Conservation (phyloP, 768 basidiomycete genomes). For the Leccinum rimulosum region DNA sequence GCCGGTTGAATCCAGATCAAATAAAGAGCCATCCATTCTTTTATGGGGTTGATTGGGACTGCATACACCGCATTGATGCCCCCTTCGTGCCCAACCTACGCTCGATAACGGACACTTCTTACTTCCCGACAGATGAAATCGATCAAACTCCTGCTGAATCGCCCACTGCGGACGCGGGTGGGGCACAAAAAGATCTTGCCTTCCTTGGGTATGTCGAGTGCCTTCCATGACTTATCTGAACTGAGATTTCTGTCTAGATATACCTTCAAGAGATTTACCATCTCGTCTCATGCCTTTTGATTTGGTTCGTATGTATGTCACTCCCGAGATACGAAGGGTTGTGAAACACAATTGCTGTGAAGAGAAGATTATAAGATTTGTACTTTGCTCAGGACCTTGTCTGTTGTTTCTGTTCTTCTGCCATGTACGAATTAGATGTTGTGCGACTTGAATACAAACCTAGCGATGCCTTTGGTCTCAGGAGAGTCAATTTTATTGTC, state of each 20-base stretch:
- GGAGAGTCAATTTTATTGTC: too few species aligned
- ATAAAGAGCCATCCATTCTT: conserved; percentile 93
- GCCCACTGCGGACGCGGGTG: conserved; percentile 35
- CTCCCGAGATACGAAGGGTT: background rate
- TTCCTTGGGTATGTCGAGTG: conserved; percentile 53
- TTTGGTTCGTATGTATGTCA: background rate
- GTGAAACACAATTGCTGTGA: background rate
- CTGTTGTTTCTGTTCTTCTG: background rate
- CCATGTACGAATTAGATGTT: conserved; percentile 1
- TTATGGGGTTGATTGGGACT: conserved; percentile 92
- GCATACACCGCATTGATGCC: conserved; percentile 84
- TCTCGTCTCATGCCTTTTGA: conserved; percentile 57
- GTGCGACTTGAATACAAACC: background rate
- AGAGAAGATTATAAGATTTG: background rate
- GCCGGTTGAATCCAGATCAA: conserved; percentile 75
- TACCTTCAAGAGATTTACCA: conserved; percentile 75
- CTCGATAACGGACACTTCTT: conserved; percentile 95
- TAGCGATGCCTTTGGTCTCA: background rate
- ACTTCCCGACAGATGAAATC: conserved; percentile 94
- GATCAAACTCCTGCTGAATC: conserved; percentile 65
- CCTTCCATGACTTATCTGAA: background rate
- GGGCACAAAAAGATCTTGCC: conserved; percentile 57
- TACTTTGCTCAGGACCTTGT: conserved; percentile 2
- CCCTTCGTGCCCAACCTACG: conserved; percentile 95
- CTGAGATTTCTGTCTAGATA: conserved; percentile 45